phyloP scores from a whole-genome alignment of 108 stramenopile species.

The Schizochytrium sp. region DNA sequence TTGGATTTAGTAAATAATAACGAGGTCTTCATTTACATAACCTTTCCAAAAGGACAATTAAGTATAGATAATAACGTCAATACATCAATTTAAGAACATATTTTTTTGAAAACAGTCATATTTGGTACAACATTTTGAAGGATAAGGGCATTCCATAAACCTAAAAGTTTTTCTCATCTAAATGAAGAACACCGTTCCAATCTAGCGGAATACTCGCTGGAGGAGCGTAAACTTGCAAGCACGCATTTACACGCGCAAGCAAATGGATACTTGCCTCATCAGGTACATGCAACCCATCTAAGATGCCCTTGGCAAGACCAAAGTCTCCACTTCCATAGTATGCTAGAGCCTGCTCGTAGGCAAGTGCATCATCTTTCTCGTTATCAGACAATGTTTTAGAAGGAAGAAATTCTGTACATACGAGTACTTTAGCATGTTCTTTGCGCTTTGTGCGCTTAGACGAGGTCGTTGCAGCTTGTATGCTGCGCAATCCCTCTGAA shows the following conservation, averaged over 20 bases:
- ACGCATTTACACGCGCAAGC: not conserved
- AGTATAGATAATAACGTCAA: not conserved
- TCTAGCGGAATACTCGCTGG: not conserved
- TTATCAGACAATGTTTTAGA: not conserved
- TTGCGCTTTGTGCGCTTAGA: not conserved
- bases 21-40: not conserved
- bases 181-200: not conserved
- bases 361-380: not conserved
- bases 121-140: not conserved
- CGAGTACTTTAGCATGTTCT: not conserved
- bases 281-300: not conserved
- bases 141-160: not conserved
- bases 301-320: not conserved
- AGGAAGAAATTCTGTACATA: not conserved
- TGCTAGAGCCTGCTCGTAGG: slow-evolving; percentile 6
- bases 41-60: not conserved
- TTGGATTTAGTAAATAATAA: too few relatives aligned
- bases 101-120: too few relatives aligned
- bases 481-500: too few relatives aligned
- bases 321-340: not conserved
- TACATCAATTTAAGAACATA: too few relatives aligned
- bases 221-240: not conserved
- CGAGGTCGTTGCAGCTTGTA: too few relatives aligned
- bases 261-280: not conserved
- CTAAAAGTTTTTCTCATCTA: slow-evolving; percentile 2